Conservation (phyloP, 257 asterid genomes). For the Scutellaria baicalensis region DNA sequence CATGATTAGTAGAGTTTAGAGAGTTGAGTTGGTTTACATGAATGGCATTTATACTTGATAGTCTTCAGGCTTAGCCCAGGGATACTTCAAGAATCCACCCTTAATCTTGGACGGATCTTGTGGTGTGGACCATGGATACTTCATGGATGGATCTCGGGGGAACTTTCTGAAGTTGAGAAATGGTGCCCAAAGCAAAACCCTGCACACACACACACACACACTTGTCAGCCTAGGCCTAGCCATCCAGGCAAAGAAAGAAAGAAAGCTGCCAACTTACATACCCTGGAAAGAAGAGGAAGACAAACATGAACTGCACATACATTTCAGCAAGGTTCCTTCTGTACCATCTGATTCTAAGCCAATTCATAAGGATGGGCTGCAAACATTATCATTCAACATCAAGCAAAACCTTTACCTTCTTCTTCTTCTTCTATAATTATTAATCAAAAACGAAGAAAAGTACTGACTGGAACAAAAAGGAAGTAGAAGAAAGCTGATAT, state of each 20-base stretch:
- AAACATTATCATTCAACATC: not conserved
- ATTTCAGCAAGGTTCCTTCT: slow-evolving; percentile 67
- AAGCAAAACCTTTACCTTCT: no score
- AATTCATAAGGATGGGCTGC: slow-evolving; percentile 82
- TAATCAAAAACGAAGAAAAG: no score
- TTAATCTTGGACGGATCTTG: slow-evolving; percentile 49
- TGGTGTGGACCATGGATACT: slow-evolving; percentile 80
- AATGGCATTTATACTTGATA: slow-evolving; percentile 28
- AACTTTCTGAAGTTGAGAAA: slow-evolving; percentile 80
- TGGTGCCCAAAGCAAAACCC: slow-evolving; percentile 82
- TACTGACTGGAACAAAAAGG: slow-evolving; percentile 63
- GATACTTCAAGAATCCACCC: slow-evolving; percentile 51
- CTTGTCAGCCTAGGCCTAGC: not conserved
- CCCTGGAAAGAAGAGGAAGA: slow-evolving; percentile 83
- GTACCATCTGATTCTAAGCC: slow-evolving; percentile 88
- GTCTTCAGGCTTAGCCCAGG: slow-evolving; percentile 75
- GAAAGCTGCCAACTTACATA: slow-evolving; percentile 48
- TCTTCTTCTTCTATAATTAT: no score
- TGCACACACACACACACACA: not conserved
- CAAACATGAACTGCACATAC: slow-evolving; percentile 85
- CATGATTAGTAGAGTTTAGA: no score
- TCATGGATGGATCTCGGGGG: slow-evolving; percentile 73
- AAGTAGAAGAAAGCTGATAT: slow-evolving; percentile 75
- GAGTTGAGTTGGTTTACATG: no score
- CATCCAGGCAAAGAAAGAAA: not conserved